Conservation (phyloP, 345 rosid genomes). For the Citrus medica region DNA sequence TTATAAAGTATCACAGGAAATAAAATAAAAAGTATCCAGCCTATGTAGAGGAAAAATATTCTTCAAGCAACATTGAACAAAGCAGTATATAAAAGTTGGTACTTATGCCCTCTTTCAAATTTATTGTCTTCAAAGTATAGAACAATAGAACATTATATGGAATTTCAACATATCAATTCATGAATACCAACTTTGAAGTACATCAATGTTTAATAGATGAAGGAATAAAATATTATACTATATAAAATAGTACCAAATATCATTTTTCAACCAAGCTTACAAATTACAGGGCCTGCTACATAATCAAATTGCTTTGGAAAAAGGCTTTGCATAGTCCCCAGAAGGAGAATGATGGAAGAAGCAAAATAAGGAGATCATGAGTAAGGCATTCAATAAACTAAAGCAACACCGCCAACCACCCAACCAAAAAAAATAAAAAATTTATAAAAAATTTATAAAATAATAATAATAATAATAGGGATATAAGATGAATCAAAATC, state of each 20-base stretch:
- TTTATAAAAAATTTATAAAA: too few species aligned
- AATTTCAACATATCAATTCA: too few species aligned
- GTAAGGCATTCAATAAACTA: neutral
- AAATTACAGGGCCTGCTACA: neutral
- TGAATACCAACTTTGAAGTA: neutral
- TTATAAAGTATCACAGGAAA: too few species aligned
- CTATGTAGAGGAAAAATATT: too few species aligned
- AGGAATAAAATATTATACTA: neutral
- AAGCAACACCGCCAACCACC: neutral
- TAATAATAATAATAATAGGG: too few species aligned
- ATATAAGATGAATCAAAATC: too few species aligned
- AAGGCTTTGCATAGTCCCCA: neutral
- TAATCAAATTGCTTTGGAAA: neutral
- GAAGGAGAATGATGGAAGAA: neutral
- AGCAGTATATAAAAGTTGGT: neutral
- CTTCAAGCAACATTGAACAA: neutral
- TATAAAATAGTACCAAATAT: neutral
- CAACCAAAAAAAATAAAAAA: too few species aligned
- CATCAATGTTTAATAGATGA: neutral
- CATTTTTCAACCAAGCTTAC: neutral
- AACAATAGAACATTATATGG: neutral
- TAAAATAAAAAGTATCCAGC: too few species aligned
- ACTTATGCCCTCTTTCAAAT: neutral
- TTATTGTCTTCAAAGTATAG: neutral
- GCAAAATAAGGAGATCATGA: neutral